A percentile compares a stretch with the other conserved stretches of the same genome.
These are phyloP conservation scores for Plantago ovata DNA, from an alignment of 257 asterid genomes.

Conservation along the genomic window DNA sequence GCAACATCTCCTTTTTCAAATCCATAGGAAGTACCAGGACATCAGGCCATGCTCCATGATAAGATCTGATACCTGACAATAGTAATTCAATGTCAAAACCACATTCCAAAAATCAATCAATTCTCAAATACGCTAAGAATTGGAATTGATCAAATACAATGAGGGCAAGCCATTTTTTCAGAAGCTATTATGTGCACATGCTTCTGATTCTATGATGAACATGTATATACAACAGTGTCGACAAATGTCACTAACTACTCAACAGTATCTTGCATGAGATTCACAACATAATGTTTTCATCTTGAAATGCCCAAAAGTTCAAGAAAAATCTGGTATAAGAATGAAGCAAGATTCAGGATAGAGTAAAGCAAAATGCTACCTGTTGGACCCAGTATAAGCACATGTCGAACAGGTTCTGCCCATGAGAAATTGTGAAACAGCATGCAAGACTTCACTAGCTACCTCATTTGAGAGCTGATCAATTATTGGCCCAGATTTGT, in stretches of 20 bases:
- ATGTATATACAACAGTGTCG: too few relatives aligned
- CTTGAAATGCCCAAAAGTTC: slow-evolving; percentile 7
- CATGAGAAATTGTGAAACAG: slow-evolving; percentile 68
- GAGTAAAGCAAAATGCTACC: slow-evolving; percentile 42
- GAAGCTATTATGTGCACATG: too few relatives aligned
- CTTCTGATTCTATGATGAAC: too few relatives aligned
- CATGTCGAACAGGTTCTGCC: slow-evolving; percentile 66
- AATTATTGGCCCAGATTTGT: slow-evolving; percentile 81
- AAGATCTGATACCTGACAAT: slow-evolving; percentile 69
- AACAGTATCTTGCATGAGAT: too few relatives aligned
- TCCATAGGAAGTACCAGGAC: slow-evolving; percentile 62
- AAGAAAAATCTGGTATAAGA: not conserved
- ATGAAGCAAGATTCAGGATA: slow-evolving; percentile 1
- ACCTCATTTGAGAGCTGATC: slow-evolving; percentile 85
- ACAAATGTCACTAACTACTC: too few relatives aligned
- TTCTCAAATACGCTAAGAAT: not conserved
- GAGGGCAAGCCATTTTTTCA: too few relatives aligned
- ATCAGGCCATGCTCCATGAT: slow-evolving; percentile 68
- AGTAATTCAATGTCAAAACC: slow-evolving; percentile 15
- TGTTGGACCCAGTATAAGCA: slow-evolving; percentile 93
- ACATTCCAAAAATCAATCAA: not conserved
- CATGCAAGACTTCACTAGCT: slow-evolving; percentile 66
- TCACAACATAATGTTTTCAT: slow-evolving; percentile 1
- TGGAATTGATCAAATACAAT: too few relatives aligned
- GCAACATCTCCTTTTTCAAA: slow-evolving; percentile 59